Base-by-base conservation (phyloP, 306 rosid species). In the Sesbania bispinosa region DNA sequence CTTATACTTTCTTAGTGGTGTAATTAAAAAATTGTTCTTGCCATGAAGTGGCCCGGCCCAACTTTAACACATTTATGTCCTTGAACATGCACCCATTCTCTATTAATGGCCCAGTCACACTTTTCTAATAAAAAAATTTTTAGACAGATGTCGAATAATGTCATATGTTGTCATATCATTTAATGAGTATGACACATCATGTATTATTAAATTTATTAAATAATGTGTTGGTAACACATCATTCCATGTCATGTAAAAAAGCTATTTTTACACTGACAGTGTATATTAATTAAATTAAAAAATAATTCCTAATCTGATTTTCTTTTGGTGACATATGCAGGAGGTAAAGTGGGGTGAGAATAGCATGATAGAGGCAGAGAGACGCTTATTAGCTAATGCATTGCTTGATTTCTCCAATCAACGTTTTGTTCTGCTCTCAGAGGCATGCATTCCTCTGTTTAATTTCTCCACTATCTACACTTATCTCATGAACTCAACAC, bases 391-490 rank as follows among this genome's bases (percentile, higher is more conserved):
- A 20, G 97, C 85, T 14, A 94, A 89, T 59, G 97, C 96, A 3
- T 35, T 94, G 2, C 84, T 87, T 1, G 96, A 91, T 50, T 27
- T 80, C 42, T 74, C 90, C 0, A 94, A 91, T 80, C 82, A 89
- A 70, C 87, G 93, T 29, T 94, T 94, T 47, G 82, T 91, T 13
- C 83, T 89, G 0, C 90, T 94, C 61, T 94, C 99, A 6, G 98
- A 94, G 16, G 59, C 98, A 26, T 94, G 98, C 91, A 94, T 94
- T 20, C 98, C 98, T 38, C 27, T 94, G 1, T 87, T 84, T 68
- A 94, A 94, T 41, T 94, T 94, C 84, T 39, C 85, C 6, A 87
- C 89, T 0, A 47, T 87, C 30, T 94, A 90, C 77, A 62, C 48
- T 3, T 85, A 94, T 9, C 69, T 94, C 1, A 79, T 86, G 73